These are phyloP conservation scores for Eimeria praecox DNA, from an alignment of 169 alveolate species.

Conservation along the genomic window DNA sequence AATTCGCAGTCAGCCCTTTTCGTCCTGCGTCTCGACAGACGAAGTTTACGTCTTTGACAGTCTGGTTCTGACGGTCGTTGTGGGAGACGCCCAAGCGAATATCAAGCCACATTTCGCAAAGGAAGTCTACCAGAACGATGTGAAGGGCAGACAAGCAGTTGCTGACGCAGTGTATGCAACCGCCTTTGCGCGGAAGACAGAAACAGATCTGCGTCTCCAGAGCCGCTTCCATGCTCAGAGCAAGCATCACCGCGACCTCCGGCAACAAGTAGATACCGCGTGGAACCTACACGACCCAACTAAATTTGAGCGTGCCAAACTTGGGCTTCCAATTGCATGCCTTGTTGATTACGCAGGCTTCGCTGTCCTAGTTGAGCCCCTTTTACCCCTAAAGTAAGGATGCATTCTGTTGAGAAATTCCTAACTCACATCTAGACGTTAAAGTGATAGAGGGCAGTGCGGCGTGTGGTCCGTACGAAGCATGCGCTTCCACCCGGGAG, in stretches of 20 bases:
- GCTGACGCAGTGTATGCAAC: slow-evolving; percentile 74
- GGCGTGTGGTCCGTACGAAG: neutral
- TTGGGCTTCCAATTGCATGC: slow-evolving; percentile 75
- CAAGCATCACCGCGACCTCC: slow-evolving; percentile 39
- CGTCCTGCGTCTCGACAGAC: slow-evolving; percentile 22
- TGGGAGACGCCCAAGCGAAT: slow-evolving; percentile 58
- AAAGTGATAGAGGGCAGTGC: neutral
- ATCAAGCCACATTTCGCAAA: slow-evolving; percentile 57
- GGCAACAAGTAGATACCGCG: slow-evolving; percentile 51
- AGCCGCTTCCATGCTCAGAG: slow-evolving; percentile 36
- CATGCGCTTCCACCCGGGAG: neutral
- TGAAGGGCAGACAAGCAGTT: slow-evolving; percentile 80
- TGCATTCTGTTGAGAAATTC: neutral
- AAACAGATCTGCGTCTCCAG: slow-evolving; percentile 9
- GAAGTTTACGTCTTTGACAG: slow-evolving; percentile 76
- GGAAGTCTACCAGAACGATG: slow-evolving; percentile 75
- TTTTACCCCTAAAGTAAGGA: slow-evolving; percentile 67
- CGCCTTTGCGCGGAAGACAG: slow-evolving; percentile 38
- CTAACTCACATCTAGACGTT: neutral
- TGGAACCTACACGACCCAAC: slow-evolving; percentile 70
- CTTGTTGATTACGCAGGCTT: slow-evolving; percentile 78
- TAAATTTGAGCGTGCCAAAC: slow-evolving; percentile 63
- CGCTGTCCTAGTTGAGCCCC: slow-evolving; percentile 79
- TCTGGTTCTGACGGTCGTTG: slow-evolving; percentile 79
- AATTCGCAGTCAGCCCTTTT: neutral